Conservation (phyloP, 345 rosid species). For the Sisymbrium altissimum region DNA sequence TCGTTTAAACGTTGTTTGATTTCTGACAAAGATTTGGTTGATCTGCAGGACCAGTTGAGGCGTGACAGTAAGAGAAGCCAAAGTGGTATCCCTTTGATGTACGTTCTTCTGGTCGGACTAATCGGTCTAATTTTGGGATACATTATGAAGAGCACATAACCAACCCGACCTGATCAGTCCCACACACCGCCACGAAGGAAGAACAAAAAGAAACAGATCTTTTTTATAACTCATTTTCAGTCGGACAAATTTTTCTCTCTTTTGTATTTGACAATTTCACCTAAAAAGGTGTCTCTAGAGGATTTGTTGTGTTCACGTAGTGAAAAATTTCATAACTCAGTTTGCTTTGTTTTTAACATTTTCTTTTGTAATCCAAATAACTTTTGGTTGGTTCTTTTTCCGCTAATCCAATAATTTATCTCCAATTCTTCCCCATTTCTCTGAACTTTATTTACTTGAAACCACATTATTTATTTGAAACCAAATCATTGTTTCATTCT, state of each 20-base stretch:
- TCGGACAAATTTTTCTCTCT: not conserved
- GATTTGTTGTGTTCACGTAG: slow-evolving; percentile 15
- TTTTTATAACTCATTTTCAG: slow-evolving; percentile 18
- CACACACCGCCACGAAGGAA: slow-evolving; percentile 8
- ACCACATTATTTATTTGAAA: too few relatives aligned
- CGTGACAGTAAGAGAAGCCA: slow-evolving; percentile 40
- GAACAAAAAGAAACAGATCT: not conserved
- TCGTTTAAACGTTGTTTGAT: not conserved
- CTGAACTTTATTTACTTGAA: too few relatives aligned
- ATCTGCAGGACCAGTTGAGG: slow-evolving; percentile 59
- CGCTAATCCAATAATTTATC: not conserved
- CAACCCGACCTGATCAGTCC: not conserved
- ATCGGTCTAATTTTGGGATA: slow-evolving; percentile 76
- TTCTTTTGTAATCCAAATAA: slow-evolving; percentile 12
- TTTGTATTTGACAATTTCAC: slow-evolving; percentile 26
- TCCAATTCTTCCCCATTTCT: not conserved
- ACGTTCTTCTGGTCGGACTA: slow-evolving; percentile 59
- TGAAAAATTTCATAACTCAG: slow-evolving; percentile 23
- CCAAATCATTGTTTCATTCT: too few relatives aligned
- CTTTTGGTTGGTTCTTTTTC: slow-evolving; percentile 16
- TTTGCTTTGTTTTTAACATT: not conserved
- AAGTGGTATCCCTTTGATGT: slow-evolving; percentile 44
- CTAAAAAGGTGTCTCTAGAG: slow-evolving; percentile 15
- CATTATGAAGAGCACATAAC: slow-evolving; percentile 62
- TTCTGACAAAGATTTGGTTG: slow-evolving; percentile 19